Percentiles rank a stretch among this genome's conserved stretches.
Evolutionary conservation across 2,329 filamentous ascomycete species (phyloP).

Genomic region (Fusarium sororula): DNA sequence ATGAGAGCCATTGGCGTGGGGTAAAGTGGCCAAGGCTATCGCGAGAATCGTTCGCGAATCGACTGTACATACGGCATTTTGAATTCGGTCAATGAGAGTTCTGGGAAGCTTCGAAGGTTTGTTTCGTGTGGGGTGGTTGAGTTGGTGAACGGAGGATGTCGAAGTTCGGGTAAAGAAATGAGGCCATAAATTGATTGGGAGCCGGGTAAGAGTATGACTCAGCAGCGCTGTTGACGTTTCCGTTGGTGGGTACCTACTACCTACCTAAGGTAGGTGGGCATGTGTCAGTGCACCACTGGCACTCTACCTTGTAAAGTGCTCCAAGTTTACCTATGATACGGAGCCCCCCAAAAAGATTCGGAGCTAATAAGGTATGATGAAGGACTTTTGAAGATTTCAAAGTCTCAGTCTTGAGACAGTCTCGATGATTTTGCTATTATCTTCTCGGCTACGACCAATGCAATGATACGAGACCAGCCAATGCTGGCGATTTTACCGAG

Average conservation of each 20-base stretch:
- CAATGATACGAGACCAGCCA: slow-evolving; percentile 33
- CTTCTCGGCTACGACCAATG: slow-evolving; percentile 17
- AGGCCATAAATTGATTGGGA: slow-evolving; percentile 51
- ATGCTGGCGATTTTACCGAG: slow-evolving; percentile 36
- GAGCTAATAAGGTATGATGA: not conserved
- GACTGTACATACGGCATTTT: slow-evolving; percentile 55
- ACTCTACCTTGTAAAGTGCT: not conserved
- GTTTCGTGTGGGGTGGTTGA: slow-evolving; percentile 38
- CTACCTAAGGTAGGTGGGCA: slow-evolving; percentile 19
- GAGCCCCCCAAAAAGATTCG: slow-evolving; percentile 28
- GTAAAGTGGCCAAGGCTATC: slow-evolving; percentile 6
- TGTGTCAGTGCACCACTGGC: slow-evolving; percentile 21
- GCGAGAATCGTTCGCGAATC: slow-evolving; percentile 11
- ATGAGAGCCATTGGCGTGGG: slow-evolving; percentile 42
- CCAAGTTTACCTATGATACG: not conserved
- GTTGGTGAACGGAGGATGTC: slow-evolving; percentile 42
- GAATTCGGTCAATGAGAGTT: slow-evolving; percentile 41
- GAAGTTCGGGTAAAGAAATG: slow-evolving; percentile 48
- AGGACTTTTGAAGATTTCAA: not conserved
- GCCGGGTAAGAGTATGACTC: slow-evolving; percentile 46
- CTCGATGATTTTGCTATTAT: slow-evolving; percentile 5
- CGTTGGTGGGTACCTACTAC: slow-evolving; percentile 25
- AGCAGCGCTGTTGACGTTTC: slow-evolving; percentile 40
- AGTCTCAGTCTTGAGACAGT: not conserved
- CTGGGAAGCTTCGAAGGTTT: slow-evolving; percentile 34